Conservation (phyloP, 208 protist species). For the Crithidia fasciculata region DNA sequence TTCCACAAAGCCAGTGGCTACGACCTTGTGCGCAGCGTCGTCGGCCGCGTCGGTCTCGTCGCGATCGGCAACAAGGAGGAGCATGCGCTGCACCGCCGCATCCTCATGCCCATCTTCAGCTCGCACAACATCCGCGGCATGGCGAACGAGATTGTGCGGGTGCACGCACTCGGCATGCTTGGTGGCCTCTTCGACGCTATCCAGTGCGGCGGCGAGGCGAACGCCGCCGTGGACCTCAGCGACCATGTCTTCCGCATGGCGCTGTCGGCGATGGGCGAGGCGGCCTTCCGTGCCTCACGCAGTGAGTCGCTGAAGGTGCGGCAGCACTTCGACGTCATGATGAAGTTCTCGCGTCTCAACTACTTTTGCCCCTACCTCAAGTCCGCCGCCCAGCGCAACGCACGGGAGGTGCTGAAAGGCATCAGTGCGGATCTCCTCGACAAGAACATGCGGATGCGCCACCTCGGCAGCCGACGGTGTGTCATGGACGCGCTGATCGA, state of each 20-base stretch:
- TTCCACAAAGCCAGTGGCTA: slow-evolving; percentile 56
- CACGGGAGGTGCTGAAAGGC: slow-evolving; percentile 32
- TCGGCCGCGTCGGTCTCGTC: slow-evolving; percentile 55
- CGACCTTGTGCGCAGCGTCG: slow-evolving; percentile 57
- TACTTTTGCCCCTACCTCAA: slow-evolving; percentile 64
- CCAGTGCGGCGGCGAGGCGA: slow-evolving; percentile 30
- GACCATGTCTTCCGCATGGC: slow-evolving; percentile 56
- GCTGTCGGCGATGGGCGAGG: slow-evolving; percentile 52
- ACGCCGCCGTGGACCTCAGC: slow-evolving; percentile 43
- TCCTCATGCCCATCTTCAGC: slow-evolving; percentile 49
- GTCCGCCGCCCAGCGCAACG: slow-evolving; percentile 40
- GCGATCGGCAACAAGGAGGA: slow-evolving; percentile 50
- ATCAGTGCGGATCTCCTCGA: slow-evolving; percentile 42
- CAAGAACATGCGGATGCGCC: slow-evolving; percentile 33
- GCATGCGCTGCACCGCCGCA: slow-evolving; percentile 46
- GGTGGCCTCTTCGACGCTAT: slow-evolving; percentile 37
- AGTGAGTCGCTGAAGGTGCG: slow-evolving; percentile 45
- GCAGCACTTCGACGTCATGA: slow-evolving; percentile 44
- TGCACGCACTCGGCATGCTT: slow-evolving; percentile 49
- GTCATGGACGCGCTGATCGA: slow-evolving; percentile 59
- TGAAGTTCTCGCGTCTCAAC: slow-evolving; percentile 52
- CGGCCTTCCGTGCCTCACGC: slow-evolving; percentile 50
- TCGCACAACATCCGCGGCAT: slow-evolving; percentile 49
- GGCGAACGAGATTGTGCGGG: slow-evolving; percentile 48
- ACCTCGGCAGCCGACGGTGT: slow-evolving; percentile 27